Conservation (phyloP, 192 early-diverging fungal species). For the Mortierella hygrophila region DNA sequence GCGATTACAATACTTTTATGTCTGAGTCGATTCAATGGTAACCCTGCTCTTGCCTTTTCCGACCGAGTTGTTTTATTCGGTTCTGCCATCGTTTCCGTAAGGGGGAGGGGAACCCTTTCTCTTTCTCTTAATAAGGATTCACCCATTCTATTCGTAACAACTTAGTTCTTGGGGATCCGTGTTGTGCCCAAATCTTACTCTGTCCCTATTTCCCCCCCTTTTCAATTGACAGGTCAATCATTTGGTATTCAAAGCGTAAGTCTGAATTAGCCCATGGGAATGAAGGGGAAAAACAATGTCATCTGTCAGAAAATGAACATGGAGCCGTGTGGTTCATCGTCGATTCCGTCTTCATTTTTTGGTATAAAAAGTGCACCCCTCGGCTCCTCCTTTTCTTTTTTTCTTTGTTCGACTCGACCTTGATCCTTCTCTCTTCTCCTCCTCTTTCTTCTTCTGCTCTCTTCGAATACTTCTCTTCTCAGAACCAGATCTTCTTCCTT, state of each 20-base stretch:
- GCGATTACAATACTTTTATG: neutral
- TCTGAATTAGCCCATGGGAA: neutral
- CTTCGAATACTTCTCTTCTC: neutral
- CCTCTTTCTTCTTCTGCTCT: neutral
- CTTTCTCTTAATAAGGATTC: neutral
- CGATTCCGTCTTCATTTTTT: neutral
- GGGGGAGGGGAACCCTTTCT: neutral
- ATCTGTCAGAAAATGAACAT: neutral
- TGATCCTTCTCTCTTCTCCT: neutral
- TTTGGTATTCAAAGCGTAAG: neutral
- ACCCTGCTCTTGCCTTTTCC: neutral
- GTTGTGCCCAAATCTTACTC: neutral
- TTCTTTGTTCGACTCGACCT: neutral
- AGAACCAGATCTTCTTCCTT: neutral
- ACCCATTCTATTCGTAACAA: neutral
- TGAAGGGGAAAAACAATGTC: neutral
- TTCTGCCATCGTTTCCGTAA: neutral
- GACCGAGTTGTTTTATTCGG: neutral
- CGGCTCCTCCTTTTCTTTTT: neutral
- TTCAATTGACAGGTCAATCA: neutral
- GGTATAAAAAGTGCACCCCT: constrained; percentile 17
- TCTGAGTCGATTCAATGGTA: neutral
- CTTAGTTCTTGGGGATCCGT: neutral
- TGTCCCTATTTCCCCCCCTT: neutral
- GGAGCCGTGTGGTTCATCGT: neutral